These are phyloP conservation scores for Mycosphaerella arachidis DNA, from an alignment of 2,329 filamentous ascomycete genomes.

Conservation along the genomic window DNA sequence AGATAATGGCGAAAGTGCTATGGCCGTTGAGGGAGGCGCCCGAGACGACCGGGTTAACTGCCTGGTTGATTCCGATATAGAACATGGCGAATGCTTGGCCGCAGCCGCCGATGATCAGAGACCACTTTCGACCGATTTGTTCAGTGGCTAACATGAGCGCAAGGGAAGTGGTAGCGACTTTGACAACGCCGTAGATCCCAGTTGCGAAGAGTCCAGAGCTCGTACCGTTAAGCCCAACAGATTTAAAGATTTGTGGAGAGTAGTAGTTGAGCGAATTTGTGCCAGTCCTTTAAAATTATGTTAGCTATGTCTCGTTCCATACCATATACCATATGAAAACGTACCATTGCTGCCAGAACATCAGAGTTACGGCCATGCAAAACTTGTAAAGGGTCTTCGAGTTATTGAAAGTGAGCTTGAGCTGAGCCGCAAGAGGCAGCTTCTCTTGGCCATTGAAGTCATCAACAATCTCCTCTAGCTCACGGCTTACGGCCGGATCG, in stretches of 20 bases:
- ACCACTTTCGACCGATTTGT: slow-evolving; percentile 44
- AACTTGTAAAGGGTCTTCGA: slow-evolving; percentile 40
- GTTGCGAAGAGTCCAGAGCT: slow-evolving; percentile 44
- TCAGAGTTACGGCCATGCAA: slow-evolving; percentile 41
- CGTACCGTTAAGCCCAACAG: slow-evolving; percentile 37
- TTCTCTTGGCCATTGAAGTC: slow-evolving; percentile 43
- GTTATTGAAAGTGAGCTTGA: slow-evolving; percentile 36
- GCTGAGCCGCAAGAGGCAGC: slow-evolving; percentile 36
- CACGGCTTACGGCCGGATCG: slow-evolving; percentile 35
- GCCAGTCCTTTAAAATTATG: slow-evolving; percentile 32
- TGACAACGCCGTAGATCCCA: slow-evolving; percentile 45
- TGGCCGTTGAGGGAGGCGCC: slow-evolving; percentile 46
- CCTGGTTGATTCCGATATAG: slow-evolving; percentile 34
- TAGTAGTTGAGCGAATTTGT: slow-evolving; percentile 40
- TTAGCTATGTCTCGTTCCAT: slow-evolving; percentile 23
- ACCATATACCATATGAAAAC: slow-evolving; percentile 28
- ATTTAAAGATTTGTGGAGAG: slow-evolving; percentile 41
- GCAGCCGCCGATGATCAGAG: slow-evolving; percentile 38
- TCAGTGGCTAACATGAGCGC: slow-evolving; percentile 45
- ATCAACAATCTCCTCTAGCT: slow-evolving; percentile 43
- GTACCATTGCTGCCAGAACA: slow-evolving; percentile 42
- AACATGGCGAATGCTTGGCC: slow-evolving; percentile 45
- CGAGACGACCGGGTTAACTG: slow-evolving; percentile 47
- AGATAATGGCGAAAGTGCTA: slow-evolving; percentile 50
- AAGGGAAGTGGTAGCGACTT: slow-evolving; percentile 42